Evolutionary conservation across 1,284 basidiomycete genomes (phyloP).

Genomic region (Rhodotorula sp.): DNA sequence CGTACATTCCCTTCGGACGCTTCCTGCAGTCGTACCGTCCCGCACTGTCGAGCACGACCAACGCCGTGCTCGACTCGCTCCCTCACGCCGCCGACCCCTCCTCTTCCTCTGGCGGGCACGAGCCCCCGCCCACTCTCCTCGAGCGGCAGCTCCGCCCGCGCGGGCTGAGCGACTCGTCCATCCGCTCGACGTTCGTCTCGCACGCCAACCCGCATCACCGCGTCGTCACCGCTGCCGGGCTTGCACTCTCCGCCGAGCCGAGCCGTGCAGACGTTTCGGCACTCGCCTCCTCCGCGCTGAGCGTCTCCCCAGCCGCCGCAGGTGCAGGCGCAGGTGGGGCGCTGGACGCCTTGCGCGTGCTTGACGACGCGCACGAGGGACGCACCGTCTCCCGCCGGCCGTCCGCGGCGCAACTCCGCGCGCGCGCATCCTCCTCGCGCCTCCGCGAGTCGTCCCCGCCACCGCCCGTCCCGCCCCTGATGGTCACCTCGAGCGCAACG

Average conservation of each 20-base stretch:
- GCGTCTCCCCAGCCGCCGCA: background rate
- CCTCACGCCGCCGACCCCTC: conserved; percentile 48
- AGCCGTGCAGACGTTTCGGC: background rate
- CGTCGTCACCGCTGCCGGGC: conserved; percentile 29
- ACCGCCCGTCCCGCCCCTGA: conserved; percentile 4
- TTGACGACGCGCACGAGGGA: background rate
- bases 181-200: conserved; percentile 73
- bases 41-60: conserved; percentile 65
- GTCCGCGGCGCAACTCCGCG: conserved; percentile 12
- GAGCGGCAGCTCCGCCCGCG: conserved; percentile 71
- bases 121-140: conserved; percentile 53
- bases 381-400: conserved; percentile 11
- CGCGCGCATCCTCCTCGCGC: conserved; percentile 10
- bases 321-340: background rate
- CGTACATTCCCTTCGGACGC: conserved; percentile 36
- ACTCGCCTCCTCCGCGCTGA: background rate
- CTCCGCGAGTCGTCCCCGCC: conserved; percentile 9
- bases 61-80: conserved; percentile 71
- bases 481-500: background rate
- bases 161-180: conserved; percentile 85
- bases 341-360: conserved; percentile 12
- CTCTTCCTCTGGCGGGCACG: background rate
- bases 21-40: conserved; percentile 37
- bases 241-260: conserved; percentile 36
- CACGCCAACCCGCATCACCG: conserved; percentile 47